Evolutionary conservation across 495 filamentous ascomycete species (phyloP).

Genomic region (Apiosordaria backusii): DNA sequence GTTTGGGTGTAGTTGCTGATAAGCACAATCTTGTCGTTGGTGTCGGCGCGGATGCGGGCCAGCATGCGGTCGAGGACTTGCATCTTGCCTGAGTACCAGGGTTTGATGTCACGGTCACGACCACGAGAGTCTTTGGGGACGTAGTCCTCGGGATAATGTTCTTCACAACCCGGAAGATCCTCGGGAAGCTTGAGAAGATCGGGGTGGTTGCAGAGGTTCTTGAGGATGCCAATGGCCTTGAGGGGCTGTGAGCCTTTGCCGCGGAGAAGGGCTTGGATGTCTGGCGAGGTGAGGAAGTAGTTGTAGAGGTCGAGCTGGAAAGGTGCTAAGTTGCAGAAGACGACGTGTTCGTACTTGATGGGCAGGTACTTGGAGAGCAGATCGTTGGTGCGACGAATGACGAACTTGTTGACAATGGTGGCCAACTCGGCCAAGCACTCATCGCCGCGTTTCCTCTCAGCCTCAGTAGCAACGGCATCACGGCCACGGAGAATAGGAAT

Average conservation of each 20-base stretch:
- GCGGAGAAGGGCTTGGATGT: conserved; percentile 85
- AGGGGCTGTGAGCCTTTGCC: conserved; percentile 96
- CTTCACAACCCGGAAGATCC: conserved; percentile 85
- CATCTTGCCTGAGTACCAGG: conserved; percentile 99
- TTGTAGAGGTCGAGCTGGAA: conserved; percentile 95
- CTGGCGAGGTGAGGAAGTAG: conserved; percentile 92
- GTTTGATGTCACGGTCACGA: conserved; percentile 85
- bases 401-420: conserved; percentile 91
- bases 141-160: conserved; percentile 82
- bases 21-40: conserved; percentile 98
- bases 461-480: conserved; percentile 84
- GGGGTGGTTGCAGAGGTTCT: conserved; percentile 98
- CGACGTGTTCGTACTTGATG: conserved; percentile 98
- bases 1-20: conserved; percentile 99
- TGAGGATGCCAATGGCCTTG: conserved; percentile 92
- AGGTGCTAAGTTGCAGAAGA: conserved; percentile 94
- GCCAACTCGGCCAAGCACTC: conserved; percentile 79
- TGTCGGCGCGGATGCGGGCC: conserved; percentile 90
- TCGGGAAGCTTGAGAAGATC: conserved; percentile 81
- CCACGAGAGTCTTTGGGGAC: conserved; percentile 82
- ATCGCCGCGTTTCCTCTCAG: conserved; percentile 78
- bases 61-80: conserved; percentile 97
- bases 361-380: conserved; percentile 97
- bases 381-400: conserved; percentile 97
- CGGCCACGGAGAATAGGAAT: conserved; percentile 88